Percentiles rank a stretch among this genome's conserved stretches.
Conservation (phyloP, 345 rosid genomes). For the Camelina sativa region DNA sequence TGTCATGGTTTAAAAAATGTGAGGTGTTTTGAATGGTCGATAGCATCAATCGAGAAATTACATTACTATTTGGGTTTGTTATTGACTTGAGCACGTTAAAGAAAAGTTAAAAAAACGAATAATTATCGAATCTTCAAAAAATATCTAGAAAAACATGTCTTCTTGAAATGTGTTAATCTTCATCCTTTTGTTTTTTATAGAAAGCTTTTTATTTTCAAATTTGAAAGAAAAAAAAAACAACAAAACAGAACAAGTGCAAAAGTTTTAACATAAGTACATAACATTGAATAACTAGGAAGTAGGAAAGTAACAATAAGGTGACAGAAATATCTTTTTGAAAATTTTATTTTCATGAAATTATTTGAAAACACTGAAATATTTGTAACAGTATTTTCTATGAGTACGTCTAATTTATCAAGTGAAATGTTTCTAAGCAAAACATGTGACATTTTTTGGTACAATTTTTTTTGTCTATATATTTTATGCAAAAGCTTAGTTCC, state of each 20-base stretch:
- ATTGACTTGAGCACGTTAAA: conserved; percentile 26
- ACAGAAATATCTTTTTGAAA: background rate
- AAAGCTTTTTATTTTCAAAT: background rate
- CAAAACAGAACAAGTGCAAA: background rate
- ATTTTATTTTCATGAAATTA: background rate
- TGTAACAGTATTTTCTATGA: background rate
- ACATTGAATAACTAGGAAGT: background rate
- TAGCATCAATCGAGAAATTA: conserved; percentile 23
- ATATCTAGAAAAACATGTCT: background rate
- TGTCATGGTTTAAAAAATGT: conserved; percentile 12
- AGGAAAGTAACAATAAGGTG: background rate
- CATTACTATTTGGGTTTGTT: conserved; percentile 10
- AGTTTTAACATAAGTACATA: background rate
- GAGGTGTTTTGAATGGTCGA: conserved; percentile 35
- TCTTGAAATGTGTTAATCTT: background rate
- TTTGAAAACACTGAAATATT: too few species aligned
- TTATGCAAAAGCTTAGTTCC: background rate
- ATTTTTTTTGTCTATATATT: too few species aligned
- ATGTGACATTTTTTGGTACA: too few species aligned
- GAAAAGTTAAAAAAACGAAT: conserved; percentile 7
- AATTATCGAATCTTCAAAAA: background rate
- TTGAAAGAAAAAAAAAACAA: background rate
- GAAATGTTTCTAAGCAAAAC: background rate
- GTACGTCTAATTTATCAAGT: background rate
- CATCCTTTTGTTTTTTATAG: background rate